Evolutionary conservation across 495 filamentous ascomycete genomes (phyloP), one percentile per base, ranked within the genome.

Genomic region (Clohesyomyces aquaticus): DNA sequence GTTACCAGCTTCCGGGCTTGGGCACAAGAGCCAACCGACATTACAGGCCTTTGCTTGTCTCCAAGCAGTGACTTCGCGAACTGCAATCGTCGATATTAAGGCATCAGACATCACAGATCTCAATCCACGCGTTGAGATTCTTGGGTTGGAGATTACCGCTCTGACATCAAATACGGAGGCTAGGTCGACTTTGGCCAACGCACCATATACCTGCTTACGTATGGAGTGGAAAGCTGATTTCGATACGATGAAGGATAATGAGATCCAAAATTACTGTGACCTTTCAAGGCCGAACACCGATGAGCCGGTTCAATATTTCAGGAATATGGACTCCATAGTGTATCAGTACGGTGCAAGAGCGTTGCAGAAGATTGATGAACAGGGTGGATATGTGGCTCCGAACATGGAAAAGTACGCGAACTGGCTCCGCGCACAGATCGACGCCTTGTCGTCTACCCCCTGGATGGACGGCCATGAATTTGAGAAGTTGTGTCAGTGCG

Each of bases 161-260:
- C n/a, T 59, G 6, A n/a, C n/a, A n/a, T 47, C 55, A 2, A 49
- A 27, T 25, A 22, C 42, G 19, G 28, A 25, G 3, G 38, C 21
- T 3, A 3, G 35, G 4, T 21, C 19, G n/a, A 35, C 43, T 12
- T 23, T 59, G n/a, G 22, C 1, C 25, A 43, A 59, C 19, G 55
- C 55, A 28, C 2, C 2, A 48, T 1, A 27, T 23, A 1, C 4
- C 9, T 59, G 55, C 55, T n/a, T 3, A 3, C 41, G 32, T 22
- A 35, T 59, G 25, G 21, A 49, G 25, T 59, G 55, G 55, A 28
- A 43, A 29, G 11, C 27, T 10, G 55, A 59, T 19, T 43, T 59
- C 4, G 55, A 59, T 27, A 59, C 12, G 10, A 4, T 32, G 6
- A 49, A 19, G 8, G 22, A 29, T 19, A 22, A 8, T n/a, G 55